Percentiles rank a stretch among this genome's conserved stretches.
Evolutionary conservation across 148 eudicot species (phyloP).

Genomic region (Chenopodium berlandieri): DNA sequence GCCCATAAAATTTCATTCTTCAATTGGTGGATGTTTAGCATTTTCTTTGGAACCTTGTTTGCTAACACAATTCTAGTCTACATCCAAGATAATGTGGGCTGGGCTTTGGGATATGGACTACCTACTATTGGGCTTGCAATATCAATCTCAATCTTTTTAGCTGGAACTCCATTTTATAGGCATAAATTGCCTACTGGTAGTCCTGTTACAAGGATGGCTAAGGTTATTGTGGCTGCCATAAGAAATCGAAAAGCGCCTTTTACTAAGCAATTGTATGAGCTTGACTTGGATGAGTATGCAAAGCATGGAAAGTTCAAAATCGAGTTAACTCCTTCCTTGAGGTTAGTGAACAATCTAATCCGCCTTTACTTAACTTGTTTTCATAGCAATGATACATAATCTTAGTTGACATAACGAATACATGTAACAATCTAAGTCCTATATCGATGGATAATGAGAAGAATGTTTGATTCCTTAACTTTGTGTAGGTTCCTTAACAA

Average conservation of each 20-base stretch:
- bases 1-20: conserved; percentile 73
- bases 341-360: conserved; percentile 31
- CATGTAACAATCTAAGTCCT: too few species aligned
- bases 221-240: conserved; percentile 62
- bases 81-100: conserved; percentile 83
- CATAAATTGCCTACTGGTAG: conserved; percentile 64
- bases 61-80: conserved; percentile 77
- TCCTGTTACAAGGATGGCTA: conserved; percentile 70
- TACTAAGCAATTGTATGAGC: conserved; percentile 63
- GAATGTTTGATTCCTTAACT: too few species aligned
- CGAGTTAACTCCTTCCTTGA: conserved; percentile 56
- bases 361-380: not conserved
- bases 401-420: too few species aligned
- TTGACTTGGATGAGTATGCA: conserved; percentile 49
- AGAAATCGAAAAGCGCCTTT: conserved; percentile 43
- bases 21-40: conserved; percentile 94
- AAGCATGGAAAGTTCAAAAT: conserved; percentile 53
- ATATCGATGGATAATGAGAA: too few species aligned
- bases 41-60: conserved; percentile 74
- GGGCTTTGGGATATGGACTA: conserved; percentile 78
- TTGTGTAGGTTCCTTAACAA: conserved; percentile 54
- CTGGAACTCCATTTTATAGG: conserved; percentile 63
- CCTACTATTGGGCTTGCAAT: conserved; percentile 64
- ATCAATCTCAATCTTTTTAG: conserved; percentile 57
- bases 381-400: too few species aligned